A percentile compares a stretch with the other conserved stretches of the same genome.
phyloP scores from a whole-genome alignment of 257 asterid species.

The Buddleja alternifolia region DNA sequence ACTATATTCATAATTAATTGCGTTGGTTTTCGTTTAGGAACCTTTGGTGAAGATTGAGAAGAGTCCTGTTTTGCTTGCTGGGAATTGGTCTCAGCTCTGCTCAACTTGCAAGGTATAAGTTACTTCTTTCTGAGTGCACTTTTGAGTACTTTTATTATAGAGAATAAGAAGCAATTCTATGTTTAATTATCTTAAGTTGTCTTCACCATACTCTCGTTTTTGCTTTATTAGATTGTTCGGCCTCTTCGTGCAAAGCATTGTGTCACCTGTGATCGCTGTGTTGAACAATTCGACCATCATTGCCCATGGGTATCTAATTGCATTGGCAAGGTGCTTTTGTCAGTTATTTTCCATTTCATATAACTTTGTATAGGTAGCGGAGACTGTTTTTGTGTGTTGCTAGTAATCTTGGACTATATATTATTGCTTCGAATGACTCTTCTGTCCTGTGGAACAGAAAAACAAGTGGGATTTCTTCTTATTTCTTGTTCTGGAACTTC shows the following conservation, averaged over 20 bases:
- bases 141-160: not conserved
- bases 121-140: conserved; percentile 23
- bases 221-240: conserved; percentile 79
- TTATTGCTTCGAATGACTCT: too few relatives aligned
- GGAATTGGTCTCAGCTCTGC: conserved; percentile 99
- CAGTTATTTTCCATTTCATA: conserved; percentile 9
- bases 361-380: not conserved
- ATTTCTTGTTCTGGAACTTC: conserved; percentile 82
- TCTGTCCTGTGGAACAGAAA: too few relatives aligned
- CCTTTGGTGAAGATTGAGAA: conserved; percentile 85
- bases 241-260: conserved; percentile 99
- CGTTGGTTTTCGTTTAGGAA: conserved; percentile 66
- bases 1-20: too few relatives aligned
- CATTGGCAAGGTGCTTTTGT: conserved; percentile 89
- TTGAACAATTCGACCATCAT: conserved; percentile 99
- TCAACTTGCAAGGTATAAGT: conserved; percentile 99
- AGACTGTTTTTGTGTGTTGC: not conserved
- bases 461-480: conserved; percentile 97
- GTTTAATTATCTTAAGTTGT: conserved; percentile 1
- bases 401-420: too few relatives aligned
- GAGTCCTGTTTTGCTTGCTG: conserved; percentile 90
- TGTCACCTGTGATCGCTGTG: conserved; percentile 98
- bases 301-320: conserved; percentile 99
- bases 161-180: conserved; percentile 8
- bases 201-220: conserved; percentile 26